Evolutionary conservation across 73 alveolate genomes (phyloP), one percentile per base, ranked within the genome.

Genomic region (Tetrahymena thermophila): DNA sequence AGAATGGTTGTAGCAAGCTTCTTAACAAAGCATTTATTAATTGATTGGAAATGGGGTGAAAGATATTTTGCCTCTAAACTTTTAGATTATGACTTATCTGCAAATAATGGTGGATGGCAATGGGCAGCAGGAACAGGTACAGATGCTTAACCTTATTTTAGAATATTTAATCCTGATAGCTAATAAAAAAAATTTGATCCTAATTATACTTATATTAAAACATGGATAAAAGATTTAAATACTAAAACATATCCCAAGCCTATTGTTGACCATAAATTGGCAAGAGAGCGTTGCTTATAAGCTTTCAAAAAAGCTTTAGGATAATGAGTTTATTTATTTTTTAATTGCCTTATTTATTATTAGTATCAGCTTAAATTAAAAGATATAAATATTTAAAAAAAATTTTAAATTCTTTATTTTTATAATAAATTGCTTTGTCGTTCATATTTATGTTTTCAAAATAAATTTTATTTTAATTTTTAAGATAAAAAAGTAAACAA

Each of bases 11-110:
- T 71, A 35, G 95, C 95, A 38, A 44, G 93, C 44, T 93, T 44
- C 37, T 43, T 93, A 43, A 43, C 85, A 28, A 93, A 93, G 44
- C 93, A 93, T 38, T 43, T 93, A 43, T n/a, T 93, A 34, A 93
- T 93, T 38, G 95, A 93, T 43, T 93, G 95, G 95, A 93, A 71
- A 93, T 34, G 83, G 85, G 95, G 95, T n/a, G 95, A 93, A 93
- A 71, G 84, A 31, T 93, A 37, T 56, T 93, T 93, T 43, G 50
- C 50, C 3, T 35, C 58, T 23, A 93, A 56, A 9, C 93, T 93
- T 35, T 56, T 93, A 44, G 95, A 93, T 93, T 56, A 56, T 38
- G 95, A 93, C n/a, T 38, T 93, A 93, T 71, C 89, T 15, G 84
- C 50, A 35, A 93, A 93, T 71, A 44, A 56, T 35, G 95, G 93